Conservation (phyloP, 176 grass and related monocot species). For the Phyllostachys edulis region DNA sequence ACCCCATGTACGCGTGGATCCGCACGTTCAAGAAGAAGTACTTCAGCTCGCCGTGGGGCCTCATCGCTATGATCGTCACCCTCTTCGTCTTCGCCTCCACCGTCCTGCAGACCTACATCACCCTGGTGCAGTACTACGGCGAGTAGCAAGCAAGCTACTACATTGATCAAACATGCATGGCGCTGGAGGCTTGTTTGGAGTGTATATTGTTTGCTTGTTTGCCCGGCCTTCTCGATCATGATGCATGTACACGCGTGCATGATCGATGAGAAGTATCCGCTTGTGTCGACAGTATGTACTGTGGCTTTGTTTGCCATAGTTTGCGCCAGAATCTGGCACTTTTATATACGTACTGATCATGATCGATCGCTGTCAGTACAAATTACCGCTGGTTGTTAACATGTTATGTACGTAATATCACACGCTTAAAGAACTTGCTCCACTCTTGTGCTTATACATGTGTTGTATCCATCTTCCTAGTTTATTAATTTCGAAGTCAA, state of each 20-base stretch:
- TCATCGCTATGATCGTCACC: constrained; percentile 20
- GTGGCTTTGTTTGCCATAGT: not conserved
- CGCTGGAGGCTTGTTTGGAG: not conserved
- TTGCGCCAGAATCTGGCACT: not conserved
- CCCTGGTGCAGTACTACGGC: not conserved
- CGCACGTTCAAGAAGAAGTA: not conserved
- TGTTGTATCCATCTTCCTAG: no score
- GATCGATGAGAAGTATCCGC: no score
- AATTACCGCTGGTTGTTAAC: not conserved
- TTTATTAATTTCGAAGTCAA: no score
- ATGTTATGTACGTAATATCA: not conserved
- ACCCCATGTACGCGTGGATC: constrained; percentile 3
- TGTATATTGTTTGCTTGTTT: no score
- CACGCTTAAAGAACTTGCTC: not conserved
- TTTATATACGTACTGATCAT: not conserved
- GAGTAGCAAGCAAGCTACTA: no score
- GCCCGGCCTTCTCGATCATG: no score
- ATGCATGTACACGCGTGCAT: no score
- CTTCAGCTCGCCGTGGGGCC: constrained; percentile 15
- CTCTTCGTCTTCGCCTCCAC: constrained; percentile 23
- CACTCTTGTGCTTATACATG: not conserved
- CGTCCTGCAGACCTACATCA: constrained; percentile 25
- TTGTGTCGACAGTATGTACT: no score
- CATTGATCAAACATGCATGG: no score
- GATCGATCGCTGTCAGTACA: not conserved